Base-by-base conservation (phyloP, 1,139 yeast genomes). In the Zygoascus meyerae region DNA sequence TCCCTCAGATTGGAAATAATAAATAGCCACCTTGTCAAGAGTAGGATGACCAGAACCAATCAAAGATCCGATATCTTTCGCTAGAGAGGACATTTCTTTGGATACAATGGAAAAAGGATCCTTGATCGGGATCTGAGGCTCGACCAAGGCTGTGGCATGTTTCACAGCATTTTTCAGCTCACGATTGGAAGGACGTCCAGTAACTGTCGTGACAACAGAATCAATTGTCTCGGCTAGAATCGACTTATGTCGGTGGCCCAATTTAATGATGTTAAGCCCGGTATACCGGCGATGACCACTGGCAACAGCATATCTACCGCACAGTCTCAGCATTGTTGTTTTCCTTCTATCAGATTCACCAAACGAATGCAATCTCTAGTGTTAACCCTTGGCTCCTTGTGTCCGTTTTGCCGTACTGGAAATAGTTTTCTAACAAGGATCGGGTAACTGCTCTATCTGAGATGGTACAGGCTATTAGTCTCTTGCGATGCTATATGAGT, bases 21-120 rank as follows among this genome's bases (percentile, higher is more conserved):
- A 92, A 42, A 90, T 80, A 21, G 95, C 83, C 4, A 90, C 95
- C 56, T 95, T 74, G 66, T 90, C 89, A 50, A 92, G 73, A 5
- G 94, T 83, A 1, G 97, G 97, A 61, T 90, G 96, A 6, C 95
- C 95, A 0, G 95, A 83, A 1, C 97, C 97, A 49, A 92, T 81
- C 50, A 92, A 73, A 30, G 75, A 71, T 42, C 95, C 95, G 52
- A 92, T 94, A 60, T 89, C 87, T 61, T 79, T 79, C 30, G 96
- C 96, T 59, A 92, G 69, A 38, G 79, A 81, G 16, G 92, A 83
- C 98, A 92, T 92, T 62, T 92, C 98, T 57, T 85, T 84, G 40
- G 95, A 83, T n/a, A 92, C 98, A 44, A 90, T 77, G 11, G 94
- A 81, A 52, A 92, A 80, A 9, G 98, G 98, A 65, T 92, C 96